Evolutionary conservation across 2,329 filamentous ascomycete species (phyloP), one percentile per base, ranked within the genome.

Genomic region (Xylariales sp.): DNA sequence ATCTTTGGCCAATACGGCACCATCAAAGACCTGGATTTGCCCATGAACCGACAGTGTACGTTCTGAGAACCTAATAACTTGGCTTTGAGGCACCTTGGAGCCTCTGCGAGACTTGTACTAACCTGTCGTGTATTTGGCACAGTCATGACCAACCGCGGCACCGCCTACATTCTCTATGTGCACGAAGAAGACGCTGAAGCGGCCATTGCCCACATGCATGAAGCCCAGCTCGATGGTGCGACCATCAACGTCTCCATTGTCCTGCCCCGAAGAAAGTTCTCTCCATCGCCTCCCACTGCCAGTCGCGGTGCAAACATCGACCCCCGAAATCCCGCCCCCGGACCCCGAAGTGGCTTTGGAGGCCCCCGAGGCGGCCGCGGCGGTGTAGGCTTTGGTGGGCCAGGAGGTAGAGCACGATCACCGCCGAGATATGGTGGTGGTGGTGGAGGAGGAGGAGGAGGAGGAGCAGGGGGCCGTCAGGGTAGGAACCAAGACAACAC

Each of bases 121-220:
- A 24, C n/a, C n/a, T 12, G 18, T 11, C 2, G 28, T 42, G 53
- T 21, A 53, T 46, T 28, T 7, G 27, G 44, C 38, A 40, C 53
- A 93, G 88, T 86, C 69, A 84, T 86, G 60, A 89, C 82, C 38
- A 97, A 97, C 55, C 83, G 91, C 40, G 91, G 93, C 32, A 95
- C 41, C 11, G 41, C 41, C 23, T 43, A 43, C 37, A 43, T 43
- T 15, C 41, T 43, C 33, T 43, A 30, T 25, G 29, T 34, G 25
- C 12, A 40, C 25, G 41, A 43, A 21, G 28, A 37, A 25, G 41
- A 43, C 17, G 41, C 41, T 19, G 41, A 43, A 63, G 73, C 81
- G 12, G 93, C 93, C 19, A 94, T 96, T 51, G 81, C 90, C 14
- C 87, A 95, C 59, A 97, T 98, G 93, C 93, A 98, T 62, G 93